Evolutionary conservation across 352 stramenopile species (phyloP).

Genomic region (Phytophthora aleatoria): DNA sequence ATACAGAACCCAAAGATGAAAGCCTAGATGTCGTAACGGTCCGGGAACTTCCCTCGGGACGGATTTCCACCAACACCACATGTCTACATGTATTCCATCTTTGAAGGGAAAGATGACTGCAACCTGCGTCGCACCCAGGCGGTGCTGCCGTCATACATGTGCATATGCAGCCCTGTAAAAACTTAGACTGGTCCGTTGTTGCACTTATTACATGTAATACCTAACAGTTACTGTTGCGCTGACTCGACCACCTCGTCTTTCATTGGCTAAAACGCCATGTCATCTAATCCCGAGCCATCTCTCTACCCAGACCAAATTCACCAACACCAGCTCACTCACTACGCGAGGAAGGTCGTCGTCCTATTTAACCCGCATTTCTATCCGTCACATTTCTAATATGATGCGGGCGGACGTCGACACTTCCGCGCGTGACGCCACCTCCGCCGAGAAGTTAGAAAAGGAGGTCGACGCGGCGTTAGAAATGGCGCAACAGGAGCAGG

Average conservation of each 20-base stretch:
- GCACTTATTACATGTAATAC: background rate
- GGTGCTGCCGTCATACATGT: too few species aligned
- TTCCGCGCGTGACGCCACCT: background rate
- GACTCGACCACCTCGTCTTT: constrained; percentile 1
- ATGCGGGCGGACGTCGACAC: background rate
- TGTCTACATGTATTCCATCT: too few species aligned
- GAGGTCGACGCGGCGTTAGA: constrained; percentile 22
- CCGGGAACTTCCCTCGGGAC: background rate
- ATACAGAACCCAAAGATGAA: constrained; percentile 7
- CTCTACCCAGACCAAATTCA: background rate
- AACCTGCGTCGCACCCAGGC: too few species aligned
- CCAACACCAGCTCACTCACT: background rate
- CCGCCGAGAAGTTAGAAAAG: constrained; percentile 12
- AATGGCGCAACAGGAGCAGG: constrained; percentile 28
- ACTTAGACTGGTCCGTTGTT: background rate
- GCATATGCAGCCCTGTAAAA: background rate
- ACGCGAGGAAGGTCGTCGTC: background rate
- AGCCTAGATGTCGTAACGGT: constrained; percentile 4
- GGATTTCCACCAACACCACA: constrained; percentile 1
- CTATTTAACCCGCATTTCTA: too few species aligned
- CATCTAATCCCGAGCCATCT: background rate
- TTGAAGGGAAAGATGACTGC: background rate
- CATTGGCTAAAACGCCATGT: background rate
- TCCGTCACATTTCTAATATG: background rate
- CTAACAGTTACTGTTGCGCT: background rate